Evolutionary conservation across 164 flowering plant species (phyloP), one percentile per base, ranked within the genome.

Genomic region (Vitis labrusca): DNA sequence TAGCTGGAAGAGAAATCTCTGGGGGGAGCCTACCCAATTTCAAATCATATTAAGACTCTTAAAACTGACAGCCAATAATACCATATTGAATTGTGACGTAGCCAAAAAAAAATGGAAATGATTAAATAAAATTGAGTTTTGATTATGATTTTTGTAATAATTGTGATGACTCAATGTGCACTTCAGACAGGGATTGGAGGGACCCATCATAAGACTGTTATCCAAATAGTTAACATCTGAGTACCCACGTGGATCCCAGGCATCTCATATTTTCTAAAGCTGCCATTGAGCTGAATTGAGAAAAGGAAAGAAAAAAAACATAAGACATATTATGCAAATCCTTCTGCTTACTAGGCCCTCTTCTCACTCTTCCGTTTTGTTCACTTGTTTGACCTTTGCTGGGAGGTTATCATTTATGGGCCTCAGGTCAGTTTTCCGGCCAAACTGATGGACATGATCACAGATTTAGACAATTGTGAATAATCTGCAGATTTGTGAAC

Each of bases 81-180:
- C 59, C 50, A 63, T 53, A 14, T 37, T 70, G 68, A 44, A 51
- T 12, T n/a, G 66, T 77, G 77, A 77, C 66, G 80, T 72, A 64
- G 63, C 17, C 37, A 74, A 59, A 30, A 50, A 61, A 73, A 66
- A 74, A 63, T 65, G 37, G 57, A 70, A 11, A 53, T 2, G 9
- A 58, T 77, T 68, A 65, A 59, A 47, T 51, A 68, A 65, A 49
- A 59, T 17, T 17, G 37, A 49, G 15, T 37, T 58, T 14, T 55
- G 17, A 51, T 65, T 29, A 56, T 32, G 13, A 55, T 27, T 49
- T 64, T 62, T 61, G 17, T 32, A 63, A 65, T 16, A 66, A 5
- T 59, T 66, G 58, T 55, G 65, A 65, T 78, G 81, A 78, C 78
- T 78, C 78, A 71, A 50, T 49, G 5, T 50, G 67, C 81, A 78